Base-by-base conservation (phyloP, 495 filamentous ascomycete genomes). In the Penicillium bialowiezense region DNA sequence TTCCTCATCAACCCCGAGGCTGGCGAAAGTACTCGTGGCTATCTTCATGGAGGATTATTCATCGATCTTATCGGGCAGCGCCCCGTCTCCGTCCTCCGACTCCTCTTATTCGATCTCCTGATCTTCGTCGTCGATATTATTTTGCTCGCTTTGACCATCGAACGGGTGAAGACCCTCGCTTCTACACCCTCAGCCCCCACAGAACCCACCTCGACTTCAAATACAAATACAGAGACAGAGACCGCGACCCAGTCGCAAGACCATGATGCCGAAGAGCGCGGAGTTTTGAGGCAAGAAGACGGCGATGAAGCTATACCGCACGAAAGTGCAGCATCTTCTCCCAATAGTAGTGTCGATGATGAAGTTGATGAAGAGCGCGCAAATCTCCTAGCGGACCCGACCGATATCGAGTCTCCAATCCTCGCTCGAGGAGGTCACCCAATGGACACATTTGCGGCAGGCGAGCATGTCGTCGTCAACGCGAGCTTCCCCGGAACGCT, bases 41-140 rank as follows among this genome's bases (percentile, higher is more conserved):
- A 95, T 61, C 74, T 93, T 1, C 89, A 95, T 61, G 91, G 91
- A 17, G 89, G 91, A 7, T 62, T 95, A 26, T 76, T 93, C 34
- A 84, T 95, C 50, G 87, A 96, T 65, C 91, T 96, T 60, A 84
- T 96, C 47, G 91, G 91, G 7, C 89, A 95, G 71, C 81, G 83
- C 21, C 88, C 90, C 6, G 79, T 83, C 1, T 81, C 85, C 33
- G 82, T 80, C 52, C 63, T 85, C 9, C 73, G 80, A 32, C 76
- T 91, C 20, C 58, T 90, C 6, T 50, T 70, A 2, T 70, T 90
- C 37, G 90, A 96, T 62, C 18, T 84, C 18, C 51, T 86, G 1
- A 72, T 92, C 23, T 60, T 91, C 43, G 61, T 70, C 1, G 61
- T 92, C 41, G 88, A 95, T 67, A 73, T 89, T 29, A 60, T 90